Evolutionary conservation across 1,284 basidiomycete genomes (phyloP), one percentile per base, ranked within the genome.

Genomic region (Cronartium ribicola): DNA sequence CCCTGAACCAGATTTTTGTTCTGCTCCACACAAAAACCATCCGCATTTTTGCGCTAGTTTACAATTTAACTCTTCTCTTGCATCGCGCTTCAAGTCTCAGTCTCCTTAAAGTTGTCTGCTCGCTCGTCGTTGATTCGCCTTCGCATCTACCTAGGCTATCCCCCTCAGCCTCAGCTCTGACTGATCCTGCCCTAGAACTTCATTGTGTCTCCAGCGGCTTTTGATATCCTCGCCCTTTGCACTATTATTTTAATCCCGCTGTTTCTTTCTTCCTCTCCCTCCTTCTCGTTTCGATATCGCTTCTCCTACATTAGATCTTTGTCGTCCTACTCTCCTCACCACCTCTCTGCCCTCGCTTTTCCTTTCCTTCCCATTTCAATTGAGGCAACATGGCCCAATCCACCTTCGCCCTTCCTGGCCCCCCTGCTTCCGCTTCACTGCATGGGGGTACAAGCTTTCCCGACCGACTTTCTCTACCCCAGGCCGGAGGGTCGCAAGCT

Each of bases 121-220:
- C 51, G 29, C n/a, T 55, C 51, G n/a, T 17, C 51, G 14, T 17
- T 55, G 20, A 17, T 55, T n/a, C 17, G 39, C 39, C 37, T 61
- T 40, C 14, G 29, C 39, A 20, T 6, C 13, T 61, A 14, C 36
- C 37, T 40, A 17, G 60, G 17, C 39, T 17, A 3, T 61, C 1
- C 14, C 39, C 39, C 17, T 40, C 60, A 61, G 17, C n/a, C 17
- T 61, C 60, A 29, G 29, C 67, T 17, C 14, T 13, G 17, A 7
- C 66, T 48, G 13, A 10, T 41, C 36, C 37, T 65, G 69, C 69
- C 69, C 69, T 72, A 40, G 69, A 64, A 72, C 69, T 72, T 72
- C 69, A 44, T 65, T 72, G 69, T 72, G 14, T 64, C 69, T 72
- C 44, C 44, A 65, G 69, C 41, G 69, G 69, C 20, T n/a, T n/a